Evolutionary conservation across 2,329 filamentous ascomycete species (phyloP).

Genomic region (Colletotrichum sp.): DNA sequence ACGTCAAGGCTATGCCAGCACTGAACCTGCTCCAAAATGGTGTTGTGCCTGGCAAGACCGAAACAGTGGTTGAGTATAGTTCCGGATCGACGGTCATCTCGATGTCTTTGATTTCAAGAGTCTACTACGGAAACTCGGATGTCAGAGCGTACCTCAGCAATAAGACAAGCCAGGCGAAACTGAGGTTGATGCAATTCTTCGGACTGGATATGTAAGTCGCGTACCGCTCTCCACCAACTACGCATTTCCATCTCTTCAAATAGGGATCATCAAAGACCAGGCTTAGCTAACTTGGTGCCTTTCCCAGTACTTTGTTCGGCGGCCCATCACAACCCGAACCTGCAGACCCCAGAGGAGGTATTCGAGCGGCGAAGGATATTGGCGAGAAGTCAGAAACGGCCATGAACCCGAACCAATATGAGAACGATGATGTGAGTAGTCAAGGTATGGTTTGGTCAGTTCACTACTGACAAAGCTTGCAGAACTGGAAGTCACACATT

Average conservation of each 20-base stretch:
- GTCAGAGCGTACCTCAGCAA: slow-evolving; percentile 62
- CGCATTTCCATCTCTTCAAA: background rate
- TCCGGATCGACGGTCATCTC: slow-evolving; percentile 68
- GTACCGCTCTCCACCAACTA: background rate
- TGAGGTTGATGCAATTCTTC: slow-evolving; percentile 65
- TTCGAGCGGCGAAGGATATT: slow-evolving; percentile 49
- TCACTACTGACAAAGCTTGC: background rate
- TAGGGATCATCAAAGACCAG: background rate
- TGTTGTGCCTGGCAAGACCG: slow-evolving; percentile 46
- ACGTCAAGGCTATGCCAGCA: slow-evolving; percentile 68
- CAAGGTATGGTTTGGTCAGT: fast-evolving
- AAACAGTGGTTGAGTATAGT: slow-evolving; percentile 64
- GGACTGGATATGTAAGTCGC: slow-evolving; percentile 54
- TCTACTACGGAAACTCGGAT: slow-evolving; percentile 55
- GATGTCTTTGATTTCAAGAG: slow-evolving; percentile 59
- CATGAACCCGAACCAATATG: slow-evolving; percentile 62
- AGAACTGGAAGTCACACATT: slow-evolving; percentile 61
- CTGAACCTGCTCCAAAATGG: slow-evolving; percentile 53
- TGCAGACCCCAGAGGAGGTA: slow-evolving; percentile 56
- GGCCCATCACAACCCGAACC: slow-evolving; percentile 64
- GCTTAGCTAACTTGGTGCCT: background rate
- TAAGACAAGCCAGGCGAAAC: slow-evolving; percentile 58
- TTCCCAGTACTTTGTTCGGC: slow-evolving; percentile 55
- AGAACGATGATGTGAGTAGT: slow-evolving; percentile 47
- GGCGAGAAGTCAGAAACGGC: slow-evolving; percentile 45